Evolutionary conservation across 2,329 filamentous ascomycete species (phyloP).

Genomic region (Clonostachys sp.): DNA sequence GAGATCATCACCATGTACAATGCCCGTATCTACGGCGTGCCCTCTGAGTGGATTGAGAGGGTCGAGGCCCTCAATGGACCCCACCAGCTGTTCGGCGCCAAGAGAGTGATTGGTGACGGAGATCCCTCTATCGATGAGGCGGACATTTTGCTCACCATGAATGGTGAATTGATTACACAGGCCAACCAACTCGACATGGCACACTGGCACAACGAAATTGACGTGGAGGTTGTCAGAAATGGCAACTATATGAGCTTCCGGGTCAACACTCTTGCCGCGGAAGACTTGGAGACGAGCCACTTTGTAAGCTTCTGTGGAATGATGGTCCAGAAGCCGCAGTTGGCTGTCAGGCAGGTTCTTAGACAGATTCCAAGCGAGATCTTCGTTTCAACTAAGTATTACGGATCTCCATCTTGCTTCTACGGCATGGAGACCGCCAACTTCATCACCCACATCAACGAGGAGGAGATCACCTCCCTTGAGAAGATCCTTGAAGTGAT

Average conservation of each 20-base stretch:
- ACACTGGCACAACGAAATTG: conserved; percentile 82
- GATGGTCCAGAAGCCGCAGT: conserved; percentile 87
- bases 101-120: conserved; percentile 66
- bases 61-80: conserved; percentile 81
- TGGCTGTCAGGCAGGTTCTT: conserved; percentile 95
- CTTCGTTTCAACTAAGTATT: conserved; percentile 83
- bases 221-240: conserved; percentile 82
- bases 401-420: conserved; percentile 80
- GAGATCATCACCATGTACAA: conserved; percentile 96
- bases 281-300: conserved; percentile 87
- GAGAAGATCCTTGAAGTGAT: conserved; percentile 77
- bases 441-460: conserved; percentile 96
- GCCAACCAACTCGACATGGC: conserved; percentile 93
- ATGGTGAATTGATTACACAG: conserved; percentile 86
- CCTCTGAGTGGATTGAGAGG: conserved; percentile 90
- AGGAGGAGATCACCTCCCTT: conserved; percentile 76
- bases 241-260: conserved; percentile 73
- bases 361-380: conserved; percentile 94
- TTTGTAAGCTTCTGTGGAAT: conserved; percentile 95
- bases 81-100: conserved; percentile 98
- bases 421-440: conserved; percentile 94
- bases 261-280: conserved; percentile 80
- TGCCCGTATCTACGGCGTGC: conserved; percentile 93
- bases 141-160: conserved; percentile 87
- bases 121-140: conserved; percentile 62